phyloP scores from a whole-genome alignment of 805 yeast genomes.

The Myxozyma nipponensis region DNA sequence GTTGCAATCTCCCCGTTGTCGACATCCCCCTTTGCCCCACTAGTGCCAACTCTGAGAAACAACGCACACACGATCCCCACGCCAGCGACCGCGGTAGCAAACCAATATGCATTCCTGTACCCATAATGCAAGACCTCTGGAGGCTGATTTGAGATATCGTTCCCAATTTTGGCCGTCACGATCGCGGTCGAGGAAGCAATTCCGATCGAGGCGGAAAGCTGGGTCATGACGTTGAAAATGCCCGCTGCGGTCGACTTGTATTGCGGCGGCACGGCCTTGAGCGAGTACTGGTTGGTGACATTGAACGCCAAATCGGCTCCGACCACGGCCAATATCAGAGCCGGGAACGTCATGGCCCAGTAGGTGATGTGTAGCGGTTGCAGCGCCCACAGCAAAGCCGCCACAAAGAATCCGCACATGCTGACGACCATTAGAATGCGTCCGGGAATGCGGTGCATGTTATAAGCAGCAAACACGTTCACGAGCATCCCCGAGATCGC shows the following conservation, averaged over 20 bases:
- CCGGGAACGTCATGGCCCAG: slow-evolving; percentile 48
- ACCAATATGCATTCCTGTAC: slow-evolving; percentile 26
- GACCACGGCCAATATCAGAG: slow-evolving; percentile 41
- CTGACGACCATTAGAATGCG: slow-evolving; percentile 40
- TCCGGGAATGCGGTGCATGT: slow-evolving; percentile 47
- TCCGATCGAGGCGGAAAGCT: slow-evolving; percentile 43
- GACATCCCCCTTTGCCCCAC: slow-evolving; percentile 14
- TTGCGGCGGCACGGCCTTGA: slow-evolving; percentile 42
- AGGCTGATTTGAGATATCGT: slow-evolving; percentile 8
- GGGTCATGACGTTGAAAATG: slow-evolving; percentile 45
- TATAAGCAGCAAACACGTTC: slow-evolving; percentile 46
- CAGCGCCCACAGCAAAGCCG: slow-evolving; percentile 46
- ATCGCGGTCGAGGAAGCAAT: slow-evolving; percentile 45
- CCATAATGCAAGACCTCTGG: slow-evolving; percentile 12
- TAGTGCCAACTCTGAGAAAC: slow-evolving; percentile 40
- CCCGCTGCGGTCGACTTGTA: slow-evolving; percentile 49
- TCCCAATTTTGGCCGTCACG: slow-evolving; percentile 33
- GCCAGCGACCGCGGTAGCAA: slow-evolving; percentile 39
- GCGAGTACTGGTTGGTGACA: slow-evolving; percentile 44
- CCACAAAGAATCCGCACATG: slow-evolving; percentile 37
- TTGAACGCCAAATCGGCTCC: slow-evolving; percentile 51
- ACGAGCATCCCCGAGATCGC: slow-evolving; percentile 44
- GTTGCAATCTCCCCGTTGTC: not conserved
- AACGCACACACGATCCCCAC: slow-evolving; percentile 32
- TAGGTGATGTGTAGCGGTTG: slow-evolving; percentile 39